Percentiles rank a stretch among this genome's conserved stretches.
phyloP scores from a whole-genome alignment of 2,329 filamentous ascomycete species.

The Colletotrichum noveboracense region DNA sequence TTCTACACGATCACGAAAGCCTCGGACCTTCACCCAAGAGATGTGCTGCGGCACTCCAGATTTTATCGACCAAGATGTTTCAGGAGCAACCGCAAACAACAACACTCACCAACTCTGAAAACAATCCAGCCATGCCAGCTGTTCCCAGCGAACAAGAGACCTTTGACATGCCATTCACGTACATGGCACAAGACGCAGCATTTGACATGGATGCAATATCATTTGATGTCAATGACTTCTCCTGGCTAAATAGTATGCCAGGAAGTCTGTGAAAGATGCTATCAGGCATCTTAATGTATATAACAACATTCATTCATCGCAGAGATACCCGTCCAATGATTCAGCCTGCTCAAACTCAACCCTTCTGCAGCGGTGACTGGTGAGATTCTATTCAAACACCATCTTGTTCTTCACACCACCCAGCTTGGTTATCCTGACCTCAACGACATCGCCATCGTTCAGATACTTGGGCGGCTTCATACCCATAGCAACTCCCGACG shows the following conservation, averaged over 20 bases:
- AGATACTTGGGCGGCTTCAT: conserved; percentile 47
- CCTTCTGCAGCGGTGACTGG: neutral
- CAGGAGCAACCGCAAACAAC: conserved; percentile 22
- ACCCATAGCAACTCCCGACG: conserved; percentile 52
- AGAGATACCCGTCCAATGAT: neutral
- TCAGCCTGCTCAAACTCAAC: neutral
- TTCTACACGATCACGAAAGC: conserved; percentile 36
- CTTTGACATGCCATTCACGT: conserved; percentile 10
- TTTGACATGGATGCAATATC: conserved; percentile 31
- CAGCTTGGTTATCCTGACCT: conserved; percentile 44
- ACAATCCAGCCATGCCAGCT: neutral
- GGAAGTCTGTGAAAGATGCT: conserved; percentile 32
- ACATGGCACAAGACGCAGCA: neutral
- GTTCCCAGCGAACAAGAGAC: neutral
- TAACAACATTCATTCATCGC: neutral
- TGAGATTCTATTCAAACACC: conserved; percentile 31
- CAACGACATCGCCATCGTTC: conserved; percentile 46
- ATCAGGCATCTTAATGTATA: neutral
- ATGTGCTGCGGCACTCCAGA: conserved; percentile 37
- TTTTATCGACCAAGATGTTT: conserved; percentile 37
- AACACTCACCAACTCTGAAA: neutral
- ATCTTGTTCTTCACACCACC: conserved; percentile 42
- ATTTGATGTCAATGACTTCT: conserved; percentile 35
- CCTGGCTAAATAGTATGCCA: conserved; percentile 38
- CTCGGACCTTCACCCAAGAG: conserved; percentile 36